These are phyloP conservation scores for Byssothecium circinans DNA, from an alignment of 2,329 filamentous ascomycete species.

Conservation along the genomic window DNA sequence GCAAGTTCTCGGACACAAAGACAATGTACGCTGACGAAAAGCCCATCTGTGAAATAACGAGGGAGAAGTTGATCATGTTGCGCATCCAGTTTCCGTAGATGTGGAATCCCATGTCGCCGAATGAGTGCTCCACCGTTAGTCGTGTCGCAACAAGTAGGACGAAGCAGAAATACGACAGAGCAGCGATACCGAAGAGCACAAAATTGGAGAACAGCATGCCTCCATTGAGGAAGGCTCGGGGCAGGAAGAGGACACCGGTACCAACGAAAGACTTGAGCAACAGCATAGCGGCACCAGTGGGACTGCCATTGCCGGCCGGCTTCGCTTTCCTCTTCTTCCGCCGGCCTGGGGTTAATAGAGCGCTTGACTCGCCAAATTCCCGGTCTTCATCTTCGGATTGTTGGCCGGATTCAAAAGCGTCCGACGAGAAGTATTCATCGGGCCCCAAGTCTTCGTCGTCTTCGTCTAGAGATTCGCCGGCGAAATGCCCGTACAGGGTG, in stretches of 20 bases:
- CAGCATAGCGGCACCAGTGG: constrained; percentile 77
- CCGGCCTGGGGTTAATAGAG: constrained; percentile 70
- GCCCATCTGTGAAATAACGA: constrained; percentile 92
- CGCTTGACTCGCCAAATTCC: constrained; percentile 85
- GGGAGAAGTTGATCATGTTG: constrained; percentile 81
- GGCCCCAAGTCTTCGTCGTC: constrained; percentile 87
- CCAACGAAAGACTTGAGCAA: constrained; percentile 97
- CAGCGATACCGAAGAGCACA: constrained; percentile 81
- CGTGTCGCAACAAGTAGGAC: constrained; percentile 88
- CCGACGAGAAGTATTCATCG: constrained; percentile 89
- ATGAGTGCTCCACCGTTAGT: constrained; percentile 85
- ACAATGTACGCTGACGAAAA: constrained; percentile 96
- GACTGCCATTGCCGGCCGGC: constrained; percentile 73
- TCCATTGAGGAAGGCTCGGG: constrained; percentile 90
- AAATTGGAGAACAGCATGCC: constrained; percentile 97
- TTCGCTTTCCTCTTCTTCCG: constrained; percentile 78
- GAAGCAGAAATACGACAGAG: constrained; percentile 95
- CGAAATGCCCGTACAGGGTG: constrained; percentile 94
- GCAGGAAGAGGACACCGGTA: constrained; percentile 90
- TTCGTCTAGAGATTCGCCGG: constrained; percentile 93
- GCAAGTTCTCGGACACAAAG: constrained; percentile 92
- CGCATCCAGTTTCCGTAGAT: constrained; percentile 92
- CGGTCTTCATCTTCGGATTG: constrained; percentile 65
- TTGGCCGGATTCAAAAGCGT: constrained; percentile 62
- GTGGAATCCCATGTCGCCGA: constrained; percentile 92